Percentiles rank a stretch among this genome's conserved stretches.
phyloP scores from a whole-genome alignment of 192 early-diverging fungal genomes.

The Podila minutissima region DNA sequence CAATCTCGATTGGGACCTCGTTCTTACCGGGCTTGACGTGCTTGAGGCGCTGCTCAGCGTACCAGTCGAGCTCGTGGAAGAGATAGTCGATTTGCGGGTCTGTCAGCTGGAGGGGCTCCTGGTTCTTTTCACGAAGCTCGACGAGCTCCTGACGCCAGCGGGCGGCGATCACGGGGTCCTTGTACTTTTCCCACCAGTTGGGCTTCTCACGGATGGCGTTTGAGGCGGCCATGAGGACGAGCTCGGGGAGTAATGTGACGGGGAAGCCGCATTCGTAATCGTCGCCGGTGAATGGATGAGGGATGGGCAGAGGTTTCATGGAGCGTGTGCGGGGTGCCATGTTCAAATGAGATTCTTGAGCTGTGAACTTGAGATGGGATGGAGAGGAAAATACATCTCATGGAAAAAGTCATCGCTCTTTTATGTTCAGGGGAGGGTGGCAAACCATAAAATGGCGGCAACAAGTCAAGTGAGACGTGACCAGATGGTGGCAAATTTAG shows the following conservation, averaged over 20 bases:
- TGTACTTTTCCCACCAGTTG: conserved; percentile 46
- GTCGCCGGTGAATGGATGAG: conserved; percentile 26
- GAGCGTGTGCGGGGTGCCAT: not conserved
- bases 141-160: conserved; percentile 14
- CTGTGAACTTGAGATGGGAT: not conserved
- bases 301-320: conserved; percentile 1
- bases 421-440: too few species aligned
- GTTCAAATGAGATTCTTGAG: not conserved
- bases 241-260: conserved; percentile 20
- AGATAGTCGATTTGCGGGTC: conserved; percentile 21
- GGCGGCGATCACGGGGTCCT: conserved; percentile 27
- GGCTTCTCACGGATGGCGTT: conserved; percentile 52
- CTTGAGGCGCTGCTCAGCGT: conserved; percentile 1
- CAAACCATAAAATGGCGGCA: too few species aligned
- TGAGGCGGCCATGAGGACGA: conserved; percentile 18
- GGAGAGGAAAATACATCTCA: not conserved
- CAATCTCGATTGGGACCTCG: conserved; percentile 10
- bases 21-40: not conserved
- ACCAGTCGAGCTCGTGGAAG: conserved; percentile 42
- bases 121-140: not conserved
- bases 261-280: conserved; percentile 27
- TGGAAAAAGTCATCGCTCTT: too few species aligned
- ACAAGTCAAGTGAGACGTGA: too few species aligned
- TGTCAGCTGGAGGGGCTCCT: conserved; percentile 1
- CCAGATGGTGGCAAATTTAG: too few species aligned